phyloP scores from a whole-genome alignment of 768 basidiomycete species.

The Kwoniella sp. region DNA sequence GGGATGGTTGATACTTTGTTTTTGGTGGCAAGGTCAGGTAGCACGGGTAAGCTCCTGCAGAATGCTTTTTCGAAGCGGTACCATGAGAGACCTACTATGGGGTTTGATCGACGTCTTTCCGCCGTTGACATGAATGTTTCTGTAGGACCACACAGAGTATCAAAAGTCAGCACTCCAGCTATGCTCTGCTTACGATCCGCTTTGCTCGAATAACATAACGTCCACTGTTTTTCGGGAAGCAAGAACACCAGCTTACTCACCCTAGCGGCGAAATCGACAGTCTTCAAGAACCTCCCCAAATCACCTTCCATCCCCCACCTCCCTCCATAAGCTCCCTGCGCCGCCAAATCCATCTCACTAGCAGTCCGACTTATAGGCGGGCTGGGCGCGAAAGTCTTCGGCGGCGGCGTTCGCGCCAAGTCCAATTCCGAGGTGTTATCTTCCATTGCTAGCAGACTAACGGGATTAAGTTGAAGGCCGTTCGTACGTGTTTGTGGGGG shows the following conservation, averaged over 20 bases:
- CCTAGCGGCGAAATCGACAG: slow-evolving; percentile 51
- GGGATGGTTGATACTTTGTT: slow-evolving; percentile 55
- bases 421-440: slow-evolving; percentile 10
- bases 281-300: slow-evolving; percentile 41
- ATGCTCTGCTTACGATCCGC: no score
- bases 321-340: background rate
- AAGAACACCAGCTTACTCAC: slow-evolving; percentile 27
- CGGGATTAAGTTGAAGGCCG: background rate
- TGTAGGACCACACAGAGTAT: slow-evolving; percentile 1
- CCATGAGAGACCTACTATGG: slow-evolving; percentile 51
- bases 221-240: no score
- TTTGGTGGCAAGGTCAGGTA: no score
- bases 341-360: slow-evolving; percentile 1
- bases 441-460: background rate
- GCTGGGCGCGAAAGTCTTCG: slow-evolving; percentile 30
- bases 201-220: no score
- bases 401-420: slow-evolving; percentile 23
- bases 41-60: no score
- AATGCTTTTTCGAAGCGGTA: no score
- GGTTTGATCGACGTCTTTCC: slow-evolving; percentile 52
- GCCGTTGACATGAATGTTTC: slow-evolving; percentile 54
- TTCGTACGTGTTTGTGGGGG: background rate
- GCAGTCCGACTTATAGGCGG: slow-evolving; percentile 22
- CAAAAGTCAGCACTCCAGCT: no score
- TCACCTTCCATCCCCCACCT: slow-evolving; percentile 29